A percentile compares a stretch with the other conserved stretches of the same genome.
Evolutionary conservation across 2,329 filamentous ascomycete species (phyloP).

Genomic region (Arthrobotrys sphaeroides): DNA sequence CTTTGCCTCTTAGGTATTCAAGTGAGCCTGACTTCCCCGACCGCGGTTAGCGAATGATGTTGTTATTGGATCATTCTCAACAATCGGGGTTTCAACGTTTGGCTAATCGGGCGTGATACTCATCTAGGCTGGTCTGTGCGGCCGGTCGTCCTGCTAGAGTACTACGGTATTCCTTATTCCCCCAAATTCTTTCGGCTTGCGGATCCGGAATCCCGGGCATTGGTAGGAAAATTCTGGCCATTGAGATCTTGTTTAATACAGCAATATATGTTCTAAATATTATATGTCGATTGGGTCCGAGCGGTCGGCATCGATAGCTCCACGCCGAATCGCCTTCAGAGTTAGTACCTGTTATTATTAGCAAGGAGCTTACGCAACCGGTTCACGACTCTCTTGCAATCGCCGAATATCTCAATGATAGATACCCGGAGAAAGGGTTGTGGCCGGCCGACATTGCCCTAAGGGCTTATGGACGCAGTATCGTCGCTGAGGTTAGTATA

Average conservation of each 20-base stretch:
- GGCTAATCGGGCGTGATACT: neutral
- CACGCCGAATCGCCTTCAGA: slow-evolving; percentile 34
- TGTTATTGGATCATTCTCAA: too few relatives aligned
- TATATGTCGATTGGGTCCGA: neutral
- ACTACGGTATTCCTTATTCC: slow-evolving; percentile 47
- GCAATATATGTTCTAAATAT: neutral
- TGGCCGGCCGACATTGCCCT: slow-evolving; percentile 25
- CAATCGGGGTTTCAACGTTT: too few relatives aligned
- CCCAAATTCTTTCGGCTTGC: slow-evolving; percentile 35
- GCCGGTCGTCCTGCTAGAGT: slow-evolving; percentile 36
- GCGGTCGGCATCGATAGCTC: too few relatives aligned
- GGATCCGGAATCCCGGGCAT: slow-evolving; percentile 26
- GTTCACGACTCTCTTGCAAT: slow-evolving; percentile 47
- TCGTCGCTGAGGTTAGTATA: slow-evolving; percentile 40
- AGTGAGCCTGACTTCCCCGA: slow-evolving; percentile 5
- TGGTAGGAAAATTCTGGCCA: neutral
- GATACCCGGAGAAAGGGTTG: slow-evolving; percentile 29
- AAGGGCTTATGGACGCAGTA: slow-evolving; percentile 35
- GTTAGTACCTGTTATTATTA: slow-evolving; percentile 37
- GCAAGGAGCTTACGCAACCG: slow-evolving; percentile 16
- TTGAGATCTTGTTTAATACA: too few relatives aligned
- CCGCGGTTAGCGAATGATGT: neutral
- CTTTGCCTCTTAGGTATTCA: slow-evolving; percentile 37
- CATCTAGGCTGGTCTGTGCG: slow-evolving; percentile 44
- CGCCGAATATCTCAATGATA: slow-evolving; percentile 35